These are phyloP conservation scores for Saccharomycopsis capsularis DNA, from an alignment of 805 yeast genomes.

Conservation along the genomic window DNA sequence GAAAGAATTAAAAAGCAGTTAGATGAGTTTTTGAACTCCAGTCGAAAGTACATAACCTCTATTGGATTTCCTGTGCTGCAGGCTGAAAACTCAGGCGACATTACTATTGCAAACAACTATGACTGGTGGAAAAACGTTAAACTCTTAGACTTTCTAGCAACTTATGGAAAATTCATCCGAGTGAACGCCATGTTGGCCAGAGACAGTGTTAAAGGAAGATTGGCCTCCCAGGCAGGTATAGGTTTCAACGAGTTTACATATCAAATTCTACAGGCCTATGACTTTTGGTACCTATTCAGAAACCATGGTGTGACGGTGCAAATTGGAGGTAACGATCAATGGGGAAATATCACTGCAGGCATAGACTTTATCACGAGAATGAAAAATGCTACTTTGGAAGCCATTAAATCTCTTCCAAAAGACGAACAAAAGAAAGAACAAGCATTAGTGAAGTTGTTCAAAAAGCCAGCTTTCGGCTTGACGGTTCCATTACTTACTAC, in stretches of 20 bases:
- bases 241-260: conserved; percentile 94
- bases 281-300: conserved; percentile 73
- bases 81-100: conserved; percentile 33
- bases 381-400: conserved; percentile 24
- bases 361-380: conserved; percentile 74
- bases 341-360: conserved; percentile 98
- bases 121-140: conserved; percentile 81
- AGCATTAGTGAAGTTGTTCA: conserved; percentile 22
- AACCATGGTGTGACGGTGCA: conserved; percentile 59
- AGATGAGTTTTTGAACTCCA: conserved; percentile 50
- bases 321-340: conserved; percentile 95
- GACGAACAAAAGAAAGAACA: conserved; percentile 5
- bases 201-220: conserved; percentile 75
- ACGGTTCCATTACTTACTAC: conserved; percentile 90
- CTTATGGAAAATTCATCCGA: conserved; percentile 71
- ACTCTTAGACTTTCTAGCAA: conserved; percentile 70
- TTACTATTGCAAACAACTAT: conserved; percentile 53
- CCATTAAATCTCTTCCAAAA: conserved; percentile 10
- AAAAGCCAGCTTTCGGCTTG: conserved; percentile 52
- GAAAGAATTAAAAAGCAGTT: conserved; percentile 55
- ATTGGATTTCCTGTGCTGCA: conserved; percentile 29
- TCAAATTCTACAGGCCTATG: conserved; percentile 89
- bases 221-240: conserved; percentile 63
- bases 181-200: conserved; percentile 83
- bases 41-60: conserved; percentile 52